Base-by-base conservation (phyloP, 495 filamentous ascomycete species). In the Xylaria intraflava region DNA sequence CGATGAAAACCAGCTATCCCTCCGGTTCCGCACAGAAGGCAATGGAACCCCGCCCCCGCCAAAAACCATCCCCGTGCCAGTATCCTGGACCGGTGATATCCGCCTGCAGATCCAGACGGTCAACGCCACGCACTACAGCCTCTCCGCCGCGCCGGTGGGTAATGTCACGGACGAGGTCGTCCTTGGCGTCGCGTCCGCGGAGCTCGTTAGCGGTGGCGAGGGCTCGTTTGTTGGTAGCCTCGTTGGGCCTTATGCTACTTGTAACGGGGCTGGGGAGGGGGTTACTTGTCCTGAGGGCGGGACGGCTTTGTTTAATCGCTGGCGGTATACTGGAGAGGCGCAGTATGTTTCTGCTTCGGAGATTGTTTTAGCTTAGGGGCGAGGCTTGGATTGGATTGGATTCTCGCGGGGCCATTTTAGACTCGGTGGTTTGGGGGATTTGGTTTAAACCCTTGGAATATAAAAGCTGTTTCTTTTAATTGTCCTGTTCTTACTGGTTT, bases 211-310 rank as follows among this genome's bases (percentile, higher is more conserved):
- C 35, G 69, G 64, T 52, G 71, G 70, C 0, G 51, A 55, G 40
- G 66, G 64, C 16, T 57, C 53, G 6, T 72, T 72, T 53, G 69
- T 70, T 0, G 71, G 70, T 9, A 69, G 65, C 16, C 55, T 74
- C n/a, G 55, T 72, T 0, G 72, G 72, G 1, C 65, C 62, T 3
- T 75, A 75, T 56, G 72, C 72, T 30, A 76, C 72, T n/a, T 69
- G 63, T 36, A 74, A 76, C 54, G 72, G 71, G 19, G 70, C 65
- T 5, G 62, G 64, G 8, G 57, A 52, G 1, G 67, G 57, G 0
- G 50, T 55, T 3, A 46, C 49, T 19, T 68, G 59, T 57, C 62
- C 62, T 7, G 23, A 46, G 11, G 62, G 62, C 9, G 62, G 62
- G 14, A 45, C 57, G n/a, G 62, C 70, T 44, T 69, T 70, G 57